Percentiles rank a stretch among this genome's conserved stretches.
Conservation (phyloP, 2,329 filamentous ascomycete species). For the Stemphylium lycopersici region DNA sequence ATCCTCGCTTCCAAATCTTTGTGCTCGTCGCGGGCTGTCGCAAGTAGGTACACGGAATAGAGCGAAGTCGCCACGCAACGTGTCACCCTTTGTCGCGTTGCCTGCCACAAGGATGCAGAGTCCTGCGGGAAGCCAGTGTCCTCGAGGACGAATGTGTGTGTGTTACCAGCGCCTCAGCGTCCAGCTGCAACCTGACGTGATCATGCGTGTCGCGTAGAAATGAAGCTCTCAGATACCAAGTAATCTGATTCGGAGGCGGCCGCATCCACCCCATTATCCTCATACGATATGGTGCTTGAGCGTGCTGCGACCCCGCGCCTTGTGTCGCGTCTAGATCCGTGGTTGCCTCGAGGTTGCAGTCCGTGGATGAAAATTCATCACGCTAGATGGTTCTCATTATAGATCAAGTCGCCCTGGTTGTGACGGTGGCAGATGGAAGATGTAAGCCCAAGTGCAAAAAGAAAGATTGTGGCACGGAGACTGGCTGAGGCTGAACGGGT, state of each 20-base stretch:
- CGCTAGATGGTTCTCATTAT: too few relatives aligned
- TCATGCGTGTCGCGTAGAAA: constrained; percentile 12
- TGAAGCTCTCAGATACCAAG: constrained; percentile 7
- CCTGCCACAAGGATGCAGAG: constrained; percentile 6
- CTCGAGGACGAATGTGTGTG: constrained; percentile 1
- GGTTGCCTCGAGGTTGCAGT: too few relatives aligned
- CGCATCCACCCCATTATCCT: neutral
- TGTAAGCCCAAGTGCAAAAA: neutral
- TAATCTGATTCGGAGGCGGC: constrained; percentile 4
- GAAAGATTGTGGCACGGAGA: neutral
- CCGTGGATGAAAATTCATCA: too few relatives aligned
- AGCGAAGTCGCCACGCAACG: neutral
- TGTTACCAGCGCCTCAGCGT: constrained; percentile 5
- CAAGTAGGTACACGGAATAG: neutral
- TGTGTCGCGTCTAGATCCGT: neutral
- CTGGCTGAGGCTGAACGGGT: too few relatives aligned
- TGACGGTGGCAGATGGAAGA: neutral
- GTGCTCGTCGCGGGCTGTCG: neutral
- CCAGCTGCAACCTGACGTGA: constrained; percentile 5
- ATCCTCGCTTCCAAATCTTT: neutral
- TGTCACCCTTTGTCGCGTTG: constrained; percentile 1
- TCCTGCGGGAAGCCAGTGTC: constrained; percentile 12
- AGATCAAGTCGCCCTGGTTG: too few relatives aligned
- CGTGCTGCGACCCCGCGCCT: neutral
- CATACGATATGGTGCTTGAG: neutral